Base-by-base conservation (phyloP, 768 basidiomycete genomes). In the Neoboletus subvelutipes region DNA sequence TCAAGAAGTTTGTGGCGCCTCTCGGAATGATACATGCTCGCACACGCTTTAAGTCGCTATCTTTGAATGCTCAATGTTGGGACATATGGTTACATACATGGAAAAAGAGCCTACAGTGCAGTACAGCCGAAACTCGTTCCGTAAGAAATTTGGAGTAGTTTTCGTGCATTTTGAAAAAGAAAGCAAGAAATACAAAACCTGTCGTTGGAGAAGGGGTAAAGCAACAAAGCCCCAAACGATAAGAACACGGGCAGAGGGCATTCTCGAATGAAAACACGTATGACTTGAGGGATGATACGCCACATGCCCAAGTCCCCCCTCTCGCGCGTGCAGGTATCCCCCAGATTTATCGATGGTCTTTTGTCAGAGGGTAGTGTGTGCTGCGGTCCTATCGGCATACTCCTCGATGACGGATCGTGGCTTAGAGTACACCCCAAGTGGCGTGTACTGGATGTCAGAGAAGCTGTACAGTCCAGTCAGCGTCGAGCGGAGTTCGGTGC, bases 351-450 rank as follows among this genome's bases (percentile, higher is more conserved):
- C 31, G 33, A 49, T 22, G 41, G 18, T 17, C 33, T 31, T 31
- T 45, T 34, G 36, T 49, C 43, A 18, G 39, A 24, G 51, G 53
- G 53, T 33, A 20, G 40, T 22, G 15, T 7, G 12, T 28, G 7
- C 58, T 61, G 62, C 52, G n/a, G 26, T 47, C 40, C 39, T 31
- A 29, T 37, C 48, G 34, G 49, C 59, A 55, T 76, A 79, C 61
- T 77, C 76, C 43, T 80, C 73, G 49, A 82, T 80, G 12, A 82
- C 80, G 45, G 78, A 80, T 37, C 62, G 65, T 5, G 80, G 81
- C 61, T 75, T 70, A 18, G 62, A 63, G 56, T 78, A 82, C 50
- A 72, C 64, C 2, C 76, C 80, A 8, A 80, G 63, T 1, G 78
- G 72, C 47, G 60, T 58, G 56, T 77, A 80, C 18, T 52, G 31